These are phyloP conservation scores for Erythrophleum fordii DNA, from an alignment of 306 rosid species.

Conservation along the genomic window DNA sequence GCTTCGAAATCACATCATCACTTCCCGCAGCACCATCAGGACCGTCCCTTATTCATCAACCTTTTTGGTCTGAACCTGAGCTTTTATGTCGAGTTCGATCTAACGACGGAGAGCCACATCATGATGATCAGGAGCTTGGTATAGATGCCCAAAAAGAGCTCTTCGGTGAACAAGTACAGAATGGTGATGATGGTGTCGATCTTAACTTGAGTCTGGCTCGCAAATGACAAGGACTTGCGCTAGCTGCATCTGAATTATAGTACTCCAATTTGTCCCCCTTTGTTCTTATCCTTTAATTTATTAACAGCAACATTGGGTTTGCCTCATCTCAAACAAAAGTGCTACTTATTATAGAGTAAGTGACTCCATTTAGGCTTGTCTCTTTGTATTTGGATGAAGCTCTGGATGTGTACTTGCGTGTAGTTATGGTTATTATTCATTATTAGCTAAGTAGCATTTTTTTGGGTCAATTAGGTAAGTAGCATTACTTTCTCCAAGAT, in stretches of 20 bases:
- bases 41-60: background rate
- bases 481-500: background rate
- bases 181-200: conserved; percentile 22
- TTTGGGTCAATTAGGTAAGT: too few relatives aligned
- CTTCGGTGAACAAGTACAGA: background rate
- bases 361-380: background rate
- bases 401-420: background rate
- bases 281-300: background rate
- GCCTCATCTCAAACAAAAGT: background rate
- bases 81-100: background rate
- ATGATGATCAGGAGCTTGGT: background rate
- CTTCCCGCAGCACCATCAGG: background rate
- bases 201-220: conserved; percentile 27
- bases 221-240: background rate
- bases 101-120: background rate
- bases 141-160: background rate
- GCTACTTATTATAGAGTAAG: background rate
- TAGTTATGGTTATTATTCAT: background rate
- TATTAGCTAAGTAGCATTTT: background rate
- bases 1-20: background rate
- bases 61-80: background rate
- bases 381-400: background rate
- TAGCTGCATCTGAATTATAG: background rate
- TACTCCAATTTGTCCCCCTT: background rate
- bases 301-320: background rate